Evolutionary conservation across 2,329 filamentous ascomycete species (phyloP).

Genomic region (Colletotrichum australisinense): DNA sequence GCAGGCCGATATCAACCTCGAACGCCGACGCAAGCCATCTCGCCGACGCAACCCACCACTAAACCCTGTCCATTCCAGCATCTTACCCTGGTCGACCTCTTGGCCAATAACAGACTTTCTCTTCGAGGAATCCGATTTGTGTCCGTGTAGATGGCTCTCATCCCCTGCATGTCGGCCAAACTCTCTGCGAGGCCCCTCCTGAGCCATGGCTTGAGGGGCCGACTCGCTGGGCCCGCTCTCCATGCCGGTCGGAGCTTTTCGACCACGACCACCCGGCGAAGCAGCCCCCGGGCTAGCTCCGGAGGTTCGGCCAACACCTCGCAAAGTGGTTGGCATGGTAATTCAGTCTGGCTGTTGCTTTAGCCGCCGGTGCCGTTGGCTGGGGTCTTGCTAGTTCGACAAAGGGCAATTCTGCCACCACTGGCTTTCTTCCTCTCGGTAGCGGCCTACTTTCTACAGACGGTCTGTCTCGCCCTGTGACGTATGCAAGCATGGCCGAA

Average conservation of each 20-base stretch:
- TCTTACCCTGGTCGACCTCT: background rate
- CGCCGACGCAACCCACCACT: slow-evolving; percentile 25
- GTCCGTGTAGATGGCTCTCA: slow-evolving; percentile 7
- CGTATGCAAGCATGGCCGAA: slow-evolving; percentile 55
- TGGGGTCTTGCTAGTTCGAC: slow-evolving; percentile 52
- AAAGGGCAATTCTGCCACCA: slow-evolving; percentile 19
- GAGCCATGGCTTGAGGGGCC: slow-evolving; percentile 35
- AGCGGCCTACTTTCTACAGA: slow-evolving; percentile 43
- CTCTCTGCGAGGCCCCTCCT: slow-evolving; percentile 42
- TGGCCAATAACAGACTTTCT: slow-evolving; percentile 22
- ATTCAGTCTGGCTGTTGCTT: slow-evolving; percentile 52
- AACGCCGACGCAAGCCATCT: slow-evolving; percentile 34
- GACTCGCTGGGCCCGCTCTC: slow-evolving; percentile 27
- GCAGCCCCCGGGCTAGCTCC: slow-evolving; percentile 1
- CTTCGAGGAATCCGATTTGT: slow-evolving; percentile 1
- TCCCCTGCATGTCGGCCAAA: slow-evolving; percentile 45
- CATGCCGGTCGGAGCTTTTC: slow-evolving; percentile 37
- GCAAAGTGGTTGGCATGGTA: slow-evolving; percentile 43
- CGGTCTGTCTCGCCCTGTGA: slow-evolving; percentile 39
- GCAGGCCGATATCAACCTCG: slow-evolving; percentile 2
- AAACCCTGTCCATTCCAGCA: slow-evolving; percentile 21
- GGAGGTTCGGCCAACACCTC: slow-evolving; percentile 1
- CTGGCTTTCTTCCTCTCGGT: slow-evolving; percentile 33
- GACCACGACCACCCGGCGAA: slow-evolving; percentile 37
- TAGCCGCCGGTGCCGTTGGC: slow-evolving; percentile 51